phyloP scores from a whole-genome alignment of 495 filamentous ascomycete genomes.

The Tuber melanosporum region DNA sequence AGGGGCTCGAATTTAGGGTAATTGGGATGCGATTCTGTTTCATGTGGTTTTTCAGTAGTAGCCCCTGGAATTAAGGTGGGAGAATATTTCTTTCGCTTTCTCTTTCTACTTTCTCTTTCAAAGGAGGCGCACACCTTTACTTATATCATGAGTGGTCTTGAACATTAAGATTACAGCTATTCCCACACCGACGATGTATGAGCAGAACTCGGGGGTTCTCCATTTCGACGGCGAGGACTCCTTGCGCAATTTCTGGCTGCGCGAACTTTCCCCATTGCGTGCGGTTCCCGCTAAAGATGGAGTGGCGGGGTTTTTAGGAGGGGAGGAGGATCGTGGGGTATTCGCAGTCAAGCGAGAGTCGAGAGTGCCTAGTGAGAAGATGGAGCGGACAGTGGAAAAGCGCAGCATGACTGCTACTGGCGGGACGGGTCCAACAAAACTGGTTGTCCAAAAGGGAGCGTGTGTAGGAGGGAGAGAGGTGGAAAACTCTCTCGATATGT shows the following conservation, averaged over 20 bases:
- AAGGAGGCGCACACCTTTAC: conserved; percentile 57
- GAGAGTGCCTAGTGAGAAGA: conserved; percentile 84
- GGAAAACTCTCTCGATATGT: background rate
- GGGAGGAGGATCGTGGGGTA: conserved; percentile 50
- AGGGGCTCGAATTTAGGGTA: conserved; percentile 66
- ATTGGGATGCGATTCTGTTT: conserved; percentile 68
- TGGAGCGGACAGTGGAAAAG: conserved; percentile 49
- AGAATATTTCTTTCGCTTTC: background rate
- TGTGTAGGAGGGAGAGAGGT: background rate
- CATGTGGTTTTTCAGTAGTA: background rate
- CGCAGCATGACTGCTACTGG: conserved; percentile 40
- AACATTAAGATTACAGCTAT: conserved; percentile 79
- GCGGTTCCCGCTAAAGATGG: conserved; percentile 34
- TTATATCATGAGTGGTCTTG: conserved; percentile 75
- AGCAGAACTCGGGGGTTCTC: conserved; percentile 76
- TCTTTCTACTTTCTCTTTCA: background rate
- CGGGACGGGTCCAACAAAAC: background rate
- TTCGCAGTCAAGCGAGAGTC: conserved; percentile 78
- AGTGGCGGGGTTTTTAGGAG: conserved; percentile 47
- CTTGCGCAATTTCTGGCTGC: conserved; percentile 45
- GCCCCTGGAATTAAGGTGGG: background rate
- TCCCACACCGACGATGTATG: conserved; percentile 69
- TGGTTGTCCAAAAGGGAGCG: background rate
- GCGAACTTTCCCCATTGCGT: conserved; percentile 42
- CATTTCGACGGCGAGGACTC: conserved; percentile 61